Base-by-base conservation (phyloP, 768 basidiomycete species). In the Vishniacozyma victoriae region DNA sequence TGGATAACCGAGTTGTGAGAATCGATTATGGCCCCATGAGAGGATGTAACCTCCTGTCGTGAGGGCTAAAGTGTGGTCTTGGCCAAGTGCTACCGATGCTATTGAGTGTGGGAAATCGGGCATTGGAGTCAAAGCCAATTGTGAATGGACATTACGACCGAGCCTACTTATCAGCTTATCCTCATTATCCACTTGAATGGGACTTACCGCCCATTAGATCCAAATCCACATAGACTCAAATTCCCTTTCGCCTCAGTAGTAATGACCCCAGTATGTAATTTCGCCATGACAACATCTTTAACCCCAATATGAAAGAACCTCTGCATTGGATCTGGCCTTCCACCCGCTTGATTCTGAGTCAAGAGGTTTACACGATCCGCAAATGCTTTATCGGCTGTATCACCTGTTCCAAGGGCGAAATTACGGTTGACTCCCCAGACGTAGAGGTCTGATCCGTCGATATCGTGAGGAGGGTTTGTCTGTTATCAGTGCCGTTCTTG, bases 391-490 rank as follows among this genome's bases (percentile, higher is more conserved):
- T 97, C 91, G 47, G 82, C 79, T 18, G 78, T 80, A 54, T 92
- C 87, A 1, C 83, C 83, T 14, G 85, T 76, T 3, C 92, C 95
- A n/a, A 96, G 79, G 2, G 85, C 80, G 24, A 85, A 91, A 71
- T 96, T 96, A 62, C 83, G 76, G 58, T 93, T 95, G 11, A 78
- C 75, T 27, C 92, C 91, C 91, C 90, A 95, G 4, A 85, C 88
- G 59, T 81, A 84, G 9, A 97, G 71, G 38, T 92, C 87, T 1
- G 78, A 70, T 26, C 72, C 70, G 11, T 52, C 57, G 33, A 50
- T 69, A 41, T 54, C 62, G 9, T 57, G 66, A 2, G 70, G 58
- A 65, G 64, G 76, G 59, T 46, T 71, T 27, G 66, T 69, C 64
- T 69, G 39, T 13, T 13, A 29, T 58, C 22, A 67, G 59, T 38